Conservation (phyloP, 2,329 filamentous ascomycete genomes). For the Alternaria dauci region DNA sequence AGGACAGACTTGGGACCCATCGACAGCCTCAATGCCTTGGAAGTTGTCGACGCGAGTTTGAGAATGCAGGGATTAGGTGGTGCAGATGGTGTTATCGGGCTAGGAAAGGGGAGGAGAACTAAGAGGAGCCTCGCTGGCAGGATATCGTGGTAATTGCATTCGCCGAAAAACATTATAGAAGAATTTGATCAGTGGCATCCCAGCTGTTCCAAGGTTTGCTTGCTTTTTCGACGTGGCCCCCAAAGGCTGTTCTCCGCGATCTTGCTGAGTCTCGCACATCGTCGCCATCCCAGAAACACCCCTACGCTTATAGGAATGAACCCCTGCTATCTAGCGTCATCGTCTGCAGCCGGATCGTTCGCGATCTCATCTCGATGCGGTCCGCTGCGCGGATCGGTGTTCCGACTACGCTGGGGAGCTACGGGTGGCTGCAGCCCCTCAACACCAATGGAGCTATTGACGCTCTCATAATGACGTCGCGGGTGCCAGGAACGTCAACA, state of each 20-base stretch:
- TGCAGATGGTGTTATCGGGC: conserved; percentile 26
- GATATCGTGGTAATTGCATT: conserved; percentile 8
- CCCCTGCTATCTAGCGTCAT: conserved; percentile 9
- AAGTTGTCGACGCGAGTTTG: conserved; percentile 29
- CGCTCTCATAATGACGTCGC: conserved; percentile 32
- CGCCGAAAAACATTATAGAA: not conserved
- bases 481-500: not conserved
- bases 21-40: conserved; percentile 26
- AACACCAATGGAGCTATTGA: conserved; percentile 22
- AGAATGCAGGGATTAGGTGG: conserved; percentile 25
- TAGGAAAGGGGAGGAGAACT: conserved; percentile 1
- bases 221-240: not conserved
- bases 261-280: not conserved
- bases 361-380: conserved; percentile 10
- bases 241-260: not conserved
- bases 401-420: not conserved
- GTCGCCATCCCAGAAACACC: not conserved
- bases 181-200: not conserved
- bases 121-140: conserved; percentile 24
- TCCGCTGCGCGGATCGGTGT: conserved; percentile 4
- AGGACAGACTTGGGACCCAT: conserved; percentile 20
- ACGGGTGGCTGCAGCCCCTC: conserved; percentile 16
- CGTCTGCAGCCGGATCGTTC: not conserved
- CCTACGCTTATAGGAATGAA: not conserved
- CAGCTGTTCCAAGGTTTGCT: not conserved